Evolutionary conservation across 169 alveolate genomes (phyloP).

Genomic region (Plasmodium fragile): DNA sequence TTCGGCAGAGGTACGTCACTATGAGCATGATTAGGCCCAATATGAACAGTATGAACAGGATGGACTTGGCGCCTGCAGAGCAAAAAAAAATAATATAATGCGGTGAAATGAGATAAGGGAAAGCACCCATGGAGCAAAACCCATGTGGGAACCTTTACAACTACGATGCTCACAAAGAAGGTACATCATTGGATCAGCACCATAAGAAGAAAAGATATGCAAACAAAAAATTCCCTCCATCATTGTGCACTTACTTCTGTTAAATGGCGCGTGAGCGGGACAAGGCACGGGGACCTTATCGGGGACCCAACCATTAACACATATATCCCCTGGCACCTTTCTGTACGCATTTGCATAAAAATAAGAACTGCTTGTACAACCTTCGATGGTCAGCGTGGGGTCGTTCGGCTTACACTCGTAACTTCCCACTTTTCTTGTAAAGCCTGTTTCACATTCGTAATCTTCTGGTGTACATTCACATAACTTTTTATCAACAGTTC

Average conservation of each 20-base stretch:
- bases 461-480: constrained; percentile 98
- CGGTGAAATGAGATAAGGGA: background rate
- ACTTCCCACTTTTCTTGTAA: constrained; percentile 90
- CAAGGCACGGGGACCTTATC: constrained; percentile 93
- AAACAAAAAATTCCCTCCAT: background rate
- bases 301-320: constrained; percentile 97
- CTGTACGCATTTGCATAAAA: constrained; percentile 93
- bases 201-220: background rate
- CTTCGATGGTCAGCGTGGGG: constrained; percentile 80
- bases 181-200: background rate
- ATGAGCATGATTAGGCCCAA: constrained; percentile 72
- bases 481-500: constrained; percentile 89
- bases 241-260: constrained; percentile 72
- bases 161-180: background rate
- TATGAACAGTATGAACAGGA: constrained; percentile 54
- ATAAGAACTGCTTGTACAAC: constrained; percentile 84
- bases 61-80: constrained; percentile 63
- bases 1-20: constrained; percentile 70
- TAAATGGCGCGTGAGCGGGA: constrained; percentile 91
- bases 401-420: constrained; percentile 88
- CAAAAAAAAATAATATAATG: background rate
- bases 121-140: background rate
- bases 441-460: constrained; percentile 98
- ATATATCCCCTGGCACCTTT: constrained; percentile 97
- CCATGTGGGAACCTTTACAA: background rate